Conservation (phyloP, 768 basidiomycete species). For the Royoungia palumana region DNA sequence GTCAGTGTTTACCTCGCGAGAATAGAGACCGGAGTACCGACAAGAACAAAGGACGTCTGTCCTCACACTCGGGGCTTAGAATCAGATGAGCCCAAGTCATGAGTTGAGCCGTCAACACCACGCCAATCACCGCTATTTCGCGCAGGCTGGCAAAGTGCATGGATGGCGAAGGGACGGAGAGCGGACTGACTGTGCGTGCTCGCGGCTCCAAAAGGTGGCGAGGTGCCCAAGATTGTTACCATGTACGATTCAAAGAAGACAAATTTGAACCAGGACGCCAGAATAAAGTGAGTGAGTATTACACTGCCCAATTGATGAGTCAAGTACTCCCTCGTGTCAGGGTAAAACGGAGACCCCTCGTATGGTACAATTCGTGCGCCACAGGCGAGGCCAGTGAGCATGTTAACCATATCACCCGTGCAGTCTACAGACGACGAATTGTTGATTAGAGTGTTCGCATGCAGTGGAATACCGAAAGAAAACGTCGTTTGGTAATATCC, state of each 20-base stretch:
- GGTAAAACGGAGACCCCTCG: conserved; percentile 70
- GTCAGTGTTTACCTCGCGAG: background rate
- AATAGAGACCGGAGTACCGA: conserved; percentile 34
- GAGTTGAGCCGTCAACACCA: conserved; percentile 63
- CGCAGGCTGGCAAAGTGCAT: conserved; percentile 50
- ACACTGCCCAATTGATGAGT: conserved; percentile 60
- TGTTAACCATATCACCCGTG: conserved; percentile 89
- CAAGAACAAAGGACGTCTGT: conserved; percentile 68
- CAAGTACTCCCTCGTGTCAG: conserved; percentile 49
- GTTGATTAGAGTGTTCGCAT: conserved; percentile 12
- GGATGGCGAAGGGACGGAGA: conserved; percentile 15
- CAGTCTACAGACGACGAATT: conserved; percentile 43
- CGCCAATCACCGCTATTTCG: conserved; percentile 52
- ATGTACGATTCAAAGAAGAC: conserved; percentile 28
- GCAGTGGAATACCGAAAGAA: conserved; percentile 77
- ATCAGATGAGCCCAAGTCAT: conserved; percentile 61
- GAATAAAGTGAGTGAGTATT: conserved; percentile 6
- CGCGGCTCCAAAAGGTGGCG: conserved; percentile 65
- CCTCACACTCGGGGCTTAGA: too few relatives aligned
- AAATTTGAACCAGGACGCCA: background rate
- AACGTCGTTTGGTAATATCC: conserved; percentile 47
- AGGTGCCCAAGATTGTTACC: conserved; percentile 44
- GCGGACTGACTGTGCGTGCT: conserved; percentile 51
- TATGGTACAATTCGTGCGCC: conserved; percentile 56
- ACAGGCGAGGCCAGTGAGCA: conserved; percentile 50